A percentile compares a stretch with the other conserved stretches of the same genome.
Evolutionary conservation across 2,329 filamentous ascomycete species (phyloP).

Genomic region (Drechslera avenae): DNA sequence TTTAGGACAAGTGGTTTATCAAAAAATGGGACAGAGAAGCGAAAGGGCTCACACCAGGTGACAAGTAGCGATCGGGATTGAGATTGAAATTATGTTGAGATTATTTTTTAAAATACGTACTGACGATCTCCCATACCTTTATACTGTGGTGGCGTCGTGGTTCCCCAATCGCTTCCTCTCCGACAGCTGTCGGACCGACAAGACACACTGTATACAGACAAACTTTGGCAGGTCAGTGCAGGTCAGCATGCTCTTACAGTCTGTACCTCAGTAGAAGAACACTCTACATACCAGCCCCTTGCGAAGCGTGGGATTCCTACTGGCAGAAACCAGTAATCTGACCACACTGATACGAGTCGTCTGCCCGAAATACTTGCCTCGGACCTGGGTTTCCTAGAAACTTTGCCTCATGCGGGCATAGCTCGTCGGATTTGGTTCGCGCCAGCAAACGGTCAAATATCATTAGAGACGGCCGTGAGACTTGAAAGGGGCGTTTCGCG

Average conservation of each 20-base stretch:
- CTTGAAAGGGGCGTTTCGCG: slow-evolving; percentile 10
- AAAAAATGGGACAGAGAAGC: too few relatives aligned
- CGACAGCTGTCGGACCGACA: neutral
- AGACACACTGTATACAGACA: neutral
- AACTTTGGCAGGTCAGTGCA: neutral
- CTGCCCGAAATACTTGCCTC: too few relatives aligned
- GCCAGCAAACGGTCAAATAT: neutral
- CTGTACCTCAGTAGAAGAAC: neutral
- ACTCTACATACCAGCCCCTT: neutral
- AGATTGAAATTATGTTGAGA: neutral
- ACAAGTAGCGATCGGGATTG: neutral
- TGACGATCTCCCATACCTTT: neutral
- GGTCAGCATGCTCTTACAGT: slow-evolving; percentile 6
- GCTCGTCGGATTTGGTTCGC: neutral
- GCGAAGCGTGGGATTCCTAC: neutral
- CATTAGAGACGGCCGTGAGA: slow-evolving; percentile 11
- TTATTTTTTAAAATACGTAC: neutral
- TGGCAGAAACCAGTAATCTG: neutral
- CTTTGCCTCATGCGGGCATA: neutral
- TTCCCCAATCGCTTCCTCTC: neutral
- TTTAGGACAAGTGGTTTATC: neutral
- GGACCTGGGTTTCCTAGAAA: too few relatives aligned
- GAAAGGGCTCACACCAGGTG: slow-evolving; percentile 2
- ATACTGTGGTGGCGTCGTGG: neutral
- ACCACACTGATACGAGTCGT: neutral